Conservation (phyloP, 805 yeast genomes). For the Tetrapisispora pingtungensis region DNA sequence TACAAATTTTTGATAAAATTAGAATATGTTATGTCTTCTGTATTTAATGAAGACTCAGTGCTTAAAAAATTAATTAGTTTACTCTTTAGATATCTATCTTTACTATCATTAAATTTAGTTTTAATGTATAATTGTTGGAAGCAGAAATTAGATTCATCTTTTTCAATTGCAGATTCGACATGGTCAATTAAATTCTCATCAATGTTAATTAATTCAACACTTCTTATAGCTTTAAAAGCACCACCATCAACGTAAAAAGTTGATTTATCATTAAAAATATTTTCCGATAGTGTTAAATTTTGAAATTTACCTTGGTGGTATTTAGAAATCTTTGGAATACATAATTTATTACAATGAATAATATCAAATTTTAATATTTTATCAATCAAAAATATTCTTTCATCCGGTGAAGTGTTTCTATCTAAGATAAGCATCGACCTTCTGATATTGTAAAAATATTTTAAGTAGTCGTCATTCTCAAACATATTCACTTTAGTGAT, state of each 20-base stretch:
- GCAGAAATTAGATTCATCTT: constrained; percentile 1
- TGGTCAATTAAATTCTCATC: neutral
- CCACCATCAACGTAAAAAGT: constrained; percentile 14
- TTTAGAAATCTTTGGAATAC: neutral
- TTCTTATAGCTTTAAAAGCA: constrained; percentile 9
- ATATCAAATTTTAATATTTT: constrained; percentile 5
- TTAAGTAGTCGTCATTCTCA: neutral
- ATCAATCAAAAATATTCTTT: constrained; percentile 9
- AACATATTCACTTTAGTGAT: too few species aligned
- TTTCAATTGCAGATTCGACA: neutral
- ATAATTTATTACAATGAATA: neutral
- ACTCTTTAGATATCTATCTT: constrained; percentile 15
- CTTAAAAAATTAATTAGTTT: constrained; percentile 7
- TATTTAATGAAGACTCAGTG: constrained; percentile 4
- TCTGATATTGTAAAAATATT: constrained; percentile 8
- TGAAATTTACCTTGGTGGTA: neutral
- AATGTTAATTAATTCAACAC: neutral
- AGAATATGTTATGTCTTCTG: constrained; percentile 11
- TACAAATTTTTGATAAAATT: constrained; percentile 1
- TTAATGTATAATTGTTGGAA: constrained; percentile 7
- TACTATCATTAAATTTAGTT: constrained; percentile 9
- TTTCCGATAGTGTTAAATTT: neutral
- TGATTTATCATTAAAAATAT: neutral
- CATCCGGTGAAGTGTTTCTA: constrained; percentile 17
- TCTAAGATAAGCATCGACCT: constrained; percentile 10